phyloP scores from a whole-genome alignment of 495 filamentous ascomycete species.

The Gamarada debralockiae region DNA sequence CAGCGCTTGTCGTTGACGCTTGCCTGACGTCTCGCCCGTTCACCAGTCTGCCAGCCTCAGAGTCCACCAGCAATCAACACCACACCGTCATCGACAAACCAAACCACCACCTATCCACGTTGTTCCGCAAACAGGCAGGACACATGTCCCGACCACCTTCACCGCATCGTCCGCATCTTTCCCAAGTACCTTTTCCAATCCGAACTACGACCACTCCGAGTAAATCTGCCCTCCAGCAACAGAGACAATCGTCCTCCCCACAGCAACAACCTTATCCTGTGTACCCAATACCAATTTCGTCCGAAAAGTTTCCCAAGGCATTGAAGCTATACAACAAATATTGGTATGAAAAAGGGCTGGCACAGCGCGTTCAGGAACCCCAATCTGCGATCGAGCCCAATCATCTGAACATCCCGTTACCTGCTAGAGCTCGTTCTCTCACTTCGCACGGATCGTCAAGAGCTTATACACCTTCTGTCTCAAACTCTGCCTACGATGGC shows the following conservation, averaged over 20 bases:
- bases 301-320: conserved; percentile 16
- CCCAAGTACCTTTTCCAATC: too few relatives aligned
- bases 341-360: conserved; percentile 7
- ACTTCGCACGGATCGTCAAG: conserved; percentile 7
- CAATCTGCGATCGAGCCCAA: conserved; percentile 2
- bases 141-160: too few relatives aligned
- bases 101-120: too few relatives aligned
- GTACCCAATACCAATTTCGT: conserved; percentile 21
- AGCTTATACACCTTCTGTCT: conserved; percentile 12
- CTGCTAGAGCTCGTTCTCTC: conserved; percentile 1
- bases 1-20: too few relatives aligned
- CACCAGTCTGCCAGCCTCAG: too few relatives aligned
- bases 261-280: not conserved
- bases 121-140: too few relatives aligned
- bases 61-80: too few relatives aligned
- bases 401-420: not conserved
- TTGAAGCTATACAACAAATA: conserved; percentile 17
- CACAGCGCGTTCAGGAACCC: not conserved
- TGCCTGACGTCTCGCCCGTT: too few relatives aligned
- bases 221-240: too few relatives aligned
- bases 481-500: conserved; percentile 11
- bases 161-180: too few relatives aligned
- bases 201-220: too few relatives aligned
- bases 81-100: too few relatives aligned
- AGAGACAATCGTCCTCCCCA: not conserved